Percentiles rank a stretch among this genome's conserved stretches.
Evolutionary conservation across 1,284 basidiomycete species (phyloP).

Genomic region (Stygiomarasmius scandens): DNA sequence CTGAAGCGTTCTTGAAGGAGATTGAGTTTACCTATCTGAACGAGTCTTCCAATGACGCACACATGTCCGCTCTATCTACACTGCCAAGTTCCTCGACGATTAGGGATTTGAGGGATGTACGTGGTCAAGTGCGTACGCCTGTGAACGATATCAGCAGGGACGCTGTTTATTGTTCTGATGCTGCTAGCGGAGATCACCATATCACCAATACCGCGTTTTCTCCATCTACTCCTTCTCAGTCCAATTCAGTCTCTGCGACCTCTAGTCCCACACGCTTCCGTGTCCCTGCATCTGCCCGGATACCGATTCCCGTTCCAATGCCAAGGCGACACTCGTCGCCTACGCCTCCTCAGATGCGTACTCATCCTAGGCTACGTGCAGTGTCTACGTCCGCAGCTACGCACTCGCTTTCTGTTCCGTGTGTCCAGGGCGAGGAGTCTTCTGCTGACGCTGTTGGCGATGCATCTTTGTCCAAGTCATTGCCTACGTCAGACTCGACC

Average conservation of each 20-base stretch:
- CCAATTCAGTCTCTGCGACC: neutral
- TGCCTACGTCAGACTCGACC: no score
- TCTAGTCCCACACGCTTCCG: neutral
- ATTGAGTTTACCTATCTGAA: neutral
- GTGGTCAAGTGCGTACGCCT: no score
- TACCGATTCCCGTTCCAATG: neutral
- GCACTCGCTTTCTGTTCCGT: no score
- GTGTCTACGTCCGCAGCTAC: no score
- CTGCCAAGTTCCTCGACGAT: neutral
- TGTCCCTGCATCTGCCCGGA: neutral
- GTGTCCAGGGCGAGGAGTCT: no score
- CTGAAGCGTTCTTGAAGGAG: neutral
- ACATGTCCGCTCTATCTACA: neutral
- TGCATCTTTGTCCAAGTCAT: no score
- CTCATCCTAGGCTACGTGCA: no score
- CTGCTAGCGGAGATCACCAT: neutral
- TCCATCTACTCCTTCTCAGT: neutral
- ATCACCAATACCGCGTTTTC: neutral
- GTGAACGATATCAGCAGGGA: no score
- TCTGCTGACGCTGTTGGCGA: no score
- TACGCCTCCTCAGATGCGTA: no score
- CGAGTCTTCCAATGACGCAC: neutral
- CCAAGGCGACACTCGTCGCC: neutral
- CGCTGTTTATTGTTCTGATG: no score
- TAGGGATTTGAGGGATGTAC: neutral